These are phyloP conservation scores for Hydnum rufescens DNA, from an alignment of 768 basidiomycete species.

Conservation along the genomic window DNA sequence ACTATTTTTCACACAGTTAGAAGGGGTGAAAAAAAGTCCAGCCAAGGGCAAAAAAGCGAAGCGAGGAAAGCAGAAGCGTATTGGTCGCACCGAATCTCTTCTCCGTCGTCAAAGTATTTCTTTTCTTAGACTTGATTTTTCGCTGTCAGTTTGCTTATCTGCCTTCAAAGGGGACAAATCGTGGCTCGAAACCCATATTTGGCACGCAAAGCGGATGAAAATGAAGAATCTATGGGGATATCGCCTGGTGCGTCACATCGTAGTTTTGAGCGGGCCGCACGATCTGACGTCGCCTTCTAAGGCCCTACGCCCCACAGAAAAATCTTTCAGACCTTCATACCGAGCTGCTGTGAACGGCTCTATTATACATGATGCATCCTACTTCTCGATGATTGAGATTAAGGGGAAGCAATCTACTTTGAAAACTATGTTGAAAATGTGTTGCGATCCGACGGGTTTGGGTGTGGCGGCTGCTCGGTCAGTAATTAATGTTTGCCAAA, in stretches of 20 bases:
- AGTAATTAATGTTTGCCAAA: not conserved
- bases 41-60: conserved; percentile 30
- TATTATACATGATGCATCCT: conserved; percentile 82
- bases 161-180: conserved; percentile 38
- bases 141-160: not conserved
- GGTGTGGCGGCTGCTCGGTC: conserved; percentile 39
- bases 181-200: conserved; percentile 93
- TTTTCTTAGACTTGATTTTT: not conserved
- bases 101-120: conserved; percentile 51
- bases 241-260: conserved; percentile 36
- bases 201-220: conserved; percentile 93
- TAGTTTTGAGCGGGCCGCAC: not conserved
- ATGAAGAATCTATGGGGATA: conserved; percentile 92
- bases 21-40: conserved; percentile 22
- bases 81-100: conserved; percentile 39
- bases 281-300: conserved; percentile 15
- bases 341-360: conserved; percentile 70
- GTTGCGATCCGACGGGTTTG: conserved; percentile 44
- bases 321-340: conserved; percentile 79
- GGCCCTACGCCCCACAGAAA: conserved; percentile 79
- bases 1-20: no score
- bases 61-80: conserved; percentile 38
- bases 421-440: conserved; percentile 28
- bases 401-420: conserved; percentile 41
- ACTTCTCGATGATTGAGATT: conserved; percentile 57